Evolutionary conservation across 805 yeast species (phyloP).

Genomic region (Nakazawaea anatomiae): DNA sequence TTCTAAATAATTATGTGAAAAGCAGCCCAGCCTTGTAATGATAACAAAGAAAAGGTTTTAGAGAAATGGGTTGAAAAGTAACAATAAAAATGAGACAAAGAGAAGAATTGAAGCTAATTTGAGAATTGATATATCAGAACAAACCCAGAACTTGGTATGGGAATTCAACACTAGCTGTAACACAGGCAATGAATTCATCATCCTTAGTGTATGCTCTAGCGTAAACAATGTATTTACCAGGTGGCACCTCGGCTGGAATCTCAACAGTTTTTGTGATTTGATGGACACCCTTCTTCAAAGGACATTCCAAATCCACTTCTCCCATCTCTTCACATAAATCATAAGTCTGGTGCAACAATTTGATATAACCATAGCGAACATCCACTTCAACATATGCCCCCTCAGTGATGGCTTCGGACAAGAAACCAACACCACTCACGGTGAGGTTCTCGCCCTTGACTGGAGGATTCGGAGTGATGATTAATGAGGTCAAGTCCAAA

Average conservation of each 20-base stretch:
- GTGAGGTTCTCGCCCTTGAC: constrained; percentile 78
- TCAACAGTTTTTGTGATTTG: constrained; percentile 65
- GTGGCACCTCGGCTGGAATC: constrained; percentile 90
- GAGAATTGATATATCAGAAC: background rate
- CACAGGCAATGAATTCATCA: constrained; percentile 78
- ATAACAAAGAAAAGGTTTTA: too few relatives aligned
- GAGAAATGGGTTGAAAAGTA: background rate
- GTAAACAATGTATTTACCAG: constrained; percentile 80
- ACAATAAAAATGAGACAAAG: background rate
- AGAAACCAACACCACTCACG: constrained; percentile 64
- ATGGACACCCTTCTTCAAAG: constrained; percentile 66
- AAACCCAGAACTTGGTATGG: constrained; percentile 23
- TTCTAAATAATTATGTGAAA: too few relatives aligned
- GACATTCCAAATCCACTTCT: constrained; percentile 83
- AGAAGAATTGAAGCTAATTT: background rate
- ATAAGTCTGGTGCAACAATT: constrained; percentile 80
- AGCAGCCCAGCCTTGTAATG: too few relatives aligned
- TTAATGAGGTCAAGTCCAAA: constrained; percentile 53
- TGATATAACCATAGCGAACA: constrained; percentile 88
- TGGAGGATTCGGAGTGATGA: constrained; percentile 84
- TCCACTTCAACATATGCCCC: constrained; percentile 96
- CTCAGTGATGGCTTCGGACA: constrained; percentile 52
- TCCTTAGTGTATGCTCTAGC: constrained; percentile 89
- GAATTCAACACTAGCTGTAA: constrained; percentile 65
- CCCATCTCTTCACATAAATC: constrained; percentile 86